Base-by-base conservation (phyloP, 2,329 filamentous ascomycete species). In the Arthrobotrys sphaeroides region DNA sequence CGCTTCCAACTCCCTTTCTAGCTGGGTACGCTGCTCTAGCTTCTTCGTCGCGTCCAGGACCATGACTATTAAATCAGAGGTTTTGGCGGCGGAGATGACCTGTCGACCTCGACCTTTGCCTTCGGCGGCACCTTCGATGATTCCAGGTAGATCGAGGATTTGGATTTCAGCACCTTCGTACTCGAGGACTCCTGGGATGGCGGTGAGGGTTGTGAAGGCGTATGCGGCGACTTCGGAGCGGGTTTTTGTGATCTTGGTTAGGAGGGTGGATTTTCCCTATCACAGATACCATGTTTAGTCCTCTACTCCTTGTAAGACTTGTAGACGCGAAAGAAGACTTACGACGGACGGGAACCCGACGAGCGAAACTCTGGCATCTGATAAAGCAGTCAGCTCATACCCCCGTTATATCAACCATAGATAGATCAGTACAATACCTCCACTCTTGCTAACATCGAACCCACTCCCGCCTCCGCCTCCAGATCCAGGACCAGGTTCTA, bases 181-280 rank as follows among this genome's bases (percentile, higher is more conserved):
- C 85, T 97, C 94, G 65, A 99, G 88, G 40, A 99, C 96, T 79
- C 95, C 95, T 0, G 95, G 95, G 79, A 99, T 99, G 36, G 95
- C 96, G 7, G 95, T 99, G 47, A 99, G 86, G 0, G 95, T 99
- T 9, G 95, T 99, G 88, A 99, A 99, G 68, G 94, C 90, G 82
- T 99, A 99, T 0, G 95, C 92, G 0, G 95, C 95, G 26, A 97
- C 93, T 82, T 97, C 94, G 59, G 93, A 97, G 81, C 93, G 93
- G 40, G 96, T 99, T 84, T 97, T 98, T 57, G 95, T 99, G 82
- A 99, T 96, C 82, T 98, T 97, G 55, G 94, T 97, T n/a, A 99
- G 83, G 82, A 99, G 98, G 0, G 95, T 99, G 1, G 95, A 99
- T 85, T 99, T 99, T 82, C 95, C 73, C 73, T 77, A 13, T 7